A percentile compares a stretch with the other conserved stretches of the same genome.
Evolutionary conservation across 2,329 filamentous ascomycete genomes (phyloP).

Genomic region (Pseudogymnoascus verrucosus): DNA sequence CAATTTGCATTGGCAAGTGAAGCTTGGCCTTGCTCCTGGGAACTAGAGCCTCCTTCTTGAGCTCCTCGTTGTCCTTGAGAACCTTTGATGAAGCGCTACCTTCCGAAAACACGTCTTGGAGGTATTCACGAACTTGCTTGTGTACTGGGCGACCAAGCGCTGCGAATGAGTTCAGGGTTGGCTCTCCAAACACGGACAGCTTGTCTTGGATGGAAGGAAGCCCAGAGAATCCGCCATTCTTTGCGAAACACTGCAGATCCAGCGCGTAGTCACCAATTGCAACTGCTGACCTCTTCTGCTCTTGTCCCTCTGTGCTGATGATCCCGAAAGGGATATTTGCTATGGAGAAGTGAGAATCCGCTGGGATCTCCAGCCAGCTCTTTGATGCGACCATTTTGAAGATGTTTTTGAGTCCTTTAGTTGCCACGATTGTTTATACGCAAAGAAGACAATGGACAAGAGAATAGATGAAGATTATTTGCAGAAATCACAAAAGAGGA

Average conservation of each 20-base stretch:
- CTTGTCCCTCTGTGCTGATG: constrained; percentile 39
- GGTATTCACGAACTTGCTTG: constrained; percentile 56
- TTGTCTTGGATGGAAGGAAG: constrained; percentile 45
- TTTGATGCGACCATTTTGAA: constrained; percentile 23
- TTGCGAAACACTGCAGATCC: constrained; percentile 55
- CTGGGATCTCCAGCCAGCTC: constrained; percentile 26
- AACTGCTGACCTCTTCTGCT: constrained; percentile 49
- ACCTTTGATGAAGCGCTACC: constrained; percentile 52
- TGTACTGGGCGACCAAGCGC: constrained; percentile 61
- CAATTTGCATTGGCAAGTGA: constrained; percentile 69
- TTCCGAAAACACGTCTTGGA: constrained; percentile 58
- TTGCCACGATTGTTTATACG: neutral
- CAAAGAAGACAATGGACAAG: neutral
- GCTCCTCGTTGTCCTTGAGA: constrained; percentile 51
- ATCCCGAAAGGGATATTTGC: constrained; percentile 72
- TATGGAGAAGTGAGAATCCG: constrained; percentile 50
- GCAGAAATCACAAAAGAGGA: neutral
- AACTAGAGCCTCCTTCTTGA: constrained; percentile 52
- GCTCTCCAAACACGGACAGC: constrained; percentile 52
- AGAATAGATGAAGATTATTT: neutral
- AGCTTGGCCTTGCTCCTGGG: constrained; percentile 51
- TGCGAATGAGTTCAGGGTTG: constrained; percentile 67
- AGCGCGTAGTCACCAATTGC: constrained; percentile 62
- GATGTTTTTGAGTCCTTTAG: constrained; percentile 6
- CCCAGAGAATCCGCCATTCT: constrained; percentile 49